These are phyloP conservation scores for Petunia axillaris DNA, from an alignment of 257 asterid species.

Conservation along the genomic window DNA sequence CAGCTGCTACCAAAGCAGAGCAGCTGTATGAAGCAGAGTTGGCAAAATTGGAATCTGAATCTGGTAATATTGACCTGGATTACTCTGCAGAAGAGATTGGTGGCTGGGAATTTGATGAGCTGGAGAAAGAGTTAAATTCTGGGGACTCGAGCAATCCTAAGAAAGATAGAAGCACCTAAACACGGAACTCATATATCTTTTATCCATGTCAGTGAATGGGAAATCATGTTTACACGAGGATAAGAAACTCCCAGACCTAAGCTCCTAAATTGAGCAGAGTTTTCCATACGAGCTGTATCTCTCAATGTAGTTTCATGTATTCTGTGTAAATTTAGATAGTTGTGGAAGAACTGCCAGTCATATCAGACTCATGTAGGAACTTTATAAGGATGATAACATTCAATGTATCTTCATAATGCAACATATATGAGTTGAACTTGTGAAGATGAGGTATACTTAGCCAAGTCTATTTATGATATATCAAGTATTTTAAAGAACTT, in stretches of 20 bases:
- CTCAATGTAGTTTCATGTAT: conserved; percentile 21
- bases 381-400: neutral
- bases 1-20: conserved; percentile 41
- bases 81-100: conserved; percentile 83
- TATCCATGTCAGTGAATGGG: conserved; percentile 23
- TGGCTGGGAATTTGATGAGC: conserved; percentile 98
- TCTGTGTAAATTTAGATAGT: conserved; percentile 38
- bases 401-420: too few relatives aligned
- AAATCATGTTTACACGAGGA: conserved; percentile 3
- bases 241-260: conserved; percentile 32
- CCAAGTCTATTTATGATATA: too few relatives aligned
- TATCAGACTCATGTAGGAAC: neutral
- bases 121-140: conserved; percentile 73
- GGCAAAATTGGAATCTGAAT: conserved; percentile 85
- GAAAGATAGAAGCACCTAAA: conserved; percentile 37
- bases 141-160: conserved; percentile 42
- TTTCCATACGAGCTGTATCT: neutral
- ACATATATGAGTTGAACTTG: too few relatives aligned
- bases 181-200: conserved; percentile 6
- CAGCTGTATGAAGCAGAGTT: conserved; percentile 67
- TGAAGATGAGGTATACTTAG: too few relatives aligned
- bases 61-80: conserved; percentile 68
- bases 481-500: too few relatives aligned
- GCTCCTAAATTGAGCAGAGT: conserved; percentile 25
- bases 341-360: conserved; percentile 23